Conservation (phyloP, 2,329 filamentous ascomycete genomes). For the Monosporascus sp. region DNA sequence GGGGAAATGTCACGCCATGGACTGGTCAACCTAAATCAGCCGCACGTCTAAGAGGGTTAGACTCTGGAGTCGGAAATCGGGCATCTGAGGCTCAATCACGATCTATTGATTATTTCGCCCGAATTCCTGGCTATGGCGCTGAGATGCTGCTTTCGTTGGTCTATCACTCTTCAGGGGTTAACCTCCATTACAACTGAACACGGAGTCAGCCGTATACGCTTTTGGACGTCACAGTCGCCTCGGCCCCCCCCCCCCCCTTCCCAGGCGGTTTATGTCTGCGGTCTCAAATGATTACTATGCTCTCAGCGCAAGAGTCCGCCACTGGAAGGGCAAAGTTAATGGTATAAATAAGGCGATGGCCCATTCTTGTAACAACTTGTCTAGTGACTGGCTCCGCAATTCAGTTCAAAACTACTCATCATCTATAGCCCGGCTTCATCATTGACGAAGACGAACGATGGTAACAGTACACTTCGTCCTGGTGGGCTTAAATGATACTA, state of each 20-base stretch:
- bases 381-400: neutral
- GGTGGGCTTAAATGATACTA: neutral
- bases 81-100: neutral
- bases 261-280: neutral
- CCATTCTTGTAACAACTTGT: neutral
- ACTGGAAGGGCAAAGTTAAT: neutral
- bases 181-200: neutral
- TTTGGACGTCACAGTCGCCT: neutral
- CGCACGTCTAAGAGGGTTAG: neutral
- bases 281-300: too few species aligned
- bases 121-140: neutral
- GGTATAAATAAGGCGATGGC: neutral
- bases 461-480: neutral
- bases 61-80: neutral
- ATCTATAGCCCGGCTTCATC: neutral
- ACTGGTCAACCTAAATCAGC: neutral
- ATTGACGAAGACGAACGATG: neutral
- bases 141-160: neutral
- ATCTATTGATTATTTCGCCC: neutral
- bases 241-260: too few species aligned
- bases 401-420: neutral
- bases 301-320: too few species aligned
- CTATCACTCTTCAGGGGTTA: neutral
- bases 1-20: neutral
- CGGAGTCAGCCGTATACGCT: neutral